phyloP scores from a whole-genome alignment of 1,284 basidiomycete species.

The Ustilago vetiveriae region DNA sequence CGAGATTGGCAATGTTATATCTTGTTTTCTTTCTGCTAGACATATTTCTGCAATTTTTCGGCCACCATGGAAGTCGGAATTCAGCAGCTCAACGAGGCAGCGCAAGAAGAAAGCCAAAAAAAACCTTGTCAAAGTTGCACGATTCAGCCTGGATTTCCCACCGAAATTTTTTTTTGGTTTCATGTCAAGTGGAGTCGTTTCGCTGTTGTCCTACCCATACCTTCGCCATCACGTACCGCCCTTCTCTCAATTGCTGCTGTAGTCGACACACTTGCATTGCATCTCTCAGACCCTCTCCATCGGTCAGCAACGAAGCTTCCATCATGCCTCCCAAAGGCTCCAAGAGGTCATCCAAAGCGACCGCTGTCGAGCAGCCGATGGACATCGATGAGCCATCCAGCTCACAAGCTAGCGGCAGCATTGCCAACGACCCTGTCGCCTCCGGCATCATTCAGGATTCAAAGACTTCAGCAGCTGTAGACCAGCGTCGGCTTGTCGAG shows the following conservation, averaged over 20 bases:
- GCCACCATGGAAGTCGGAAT: slow-evolving; percentile 1
- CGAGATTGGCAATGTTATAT: too few species aligned
- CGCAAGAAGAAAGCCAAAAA: not conserved
- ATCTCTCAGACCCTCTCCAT: not conserved
- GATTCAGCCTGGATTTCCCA: not conserved
- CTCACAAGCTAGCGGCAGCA: slow-evolving; percentile 25
- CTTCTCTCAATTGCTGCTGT: not conserved
- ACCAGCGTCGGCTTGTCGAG: slow-evolving; percentile 57
- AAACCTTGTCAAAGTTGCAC: not conserved
- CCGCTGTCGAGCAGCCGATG: slow-evolving; percentile 27
- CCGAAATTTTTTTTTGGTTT: slow-evolving; percentile 4
- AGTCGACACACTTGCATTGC: not conserved
- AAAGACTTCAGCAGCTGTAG: slow-evolving; percentile 39
- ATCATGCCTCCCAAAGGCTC: slow-evolving; percentile 45
- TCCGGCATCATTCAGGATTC: slow-evolving; percentile 35
- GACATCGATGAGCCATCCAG: slow-evolving; percentile 39
- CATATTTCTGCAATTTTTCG: too few species aligned
- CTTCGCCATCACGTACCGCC: not conserved
- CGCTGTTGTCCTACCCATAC: not conserved
- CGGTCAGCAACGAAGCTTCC: not conserved
- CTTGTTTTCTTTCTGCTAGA: too few species aligned
- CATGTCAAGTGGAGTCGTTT: slow-evolving; percentile 10
- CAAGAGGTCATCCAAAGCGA: slow-evolving; percentile 17
- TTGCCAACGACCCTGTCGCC: slow-evolving; percentile 36
- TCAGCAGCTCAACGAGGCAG: too few species aligned